Evolutionary conservation across 1,139 yeast genomes (phyloP), one percentile per base, ranked within the genome.

Genomic region (Saccharomyces hybrid): DNA sequence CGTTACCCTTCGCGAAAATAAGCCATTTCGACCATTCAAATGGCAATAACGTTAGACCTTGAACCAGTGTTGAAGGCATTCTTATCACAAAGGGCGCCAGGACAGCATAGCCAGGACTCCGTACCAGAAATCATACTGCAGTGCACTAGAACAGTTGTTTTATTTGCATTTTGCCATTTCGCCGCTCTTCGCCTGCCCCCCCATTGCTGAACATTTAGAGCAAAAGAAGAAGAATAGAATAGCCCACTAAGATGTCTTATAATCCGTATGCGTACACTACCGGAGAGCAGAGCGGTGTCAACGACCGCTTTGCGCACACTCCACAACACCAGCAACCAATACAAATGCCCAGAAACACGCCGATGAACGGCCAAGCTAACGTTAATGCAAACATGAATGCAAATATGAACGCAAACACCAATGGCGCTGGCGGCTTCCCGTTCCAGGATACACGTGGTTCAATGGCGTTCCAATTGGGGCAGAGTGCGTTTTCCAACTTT

Each of bases 381-480:
- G 4, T 20, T 3, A 20, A 20, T 20, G 23, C 23, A 20, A 20
- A 20, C 23, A 20, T 20, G 23, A 20, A 20, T 16, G 26, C 47
- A 7, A 26, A 26, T 26, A 20, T 14, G 25, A 38, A 14, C 49
- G 32, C 41, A 13, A 46, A 46, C 20, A 13, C 11, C 13, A 27
- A 27, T 51, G 29, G 49, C 44, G 46, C 31, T 57, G 54, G 34
- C 59, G 50, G 51, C 51, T 53, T 53, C 31, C 55, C 58, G 61
- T 80, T 89, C 68, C 81, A 79, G 60, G 96, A 88, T 65, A 95
- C 96, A 20, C 81, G 89, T 4, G 81, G 96, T 0, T 82, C 87
- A 53, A 79, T 93, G 77, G 96, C 97, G 1, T 80, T 93, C 38
- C 96, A 88, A 65, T 83, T 91, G 57, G 96, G 98, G 32, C 86